phyloP scores from a whole-genome alignment of 139 green algal species.

The Haematococcus sp. region DNA sequence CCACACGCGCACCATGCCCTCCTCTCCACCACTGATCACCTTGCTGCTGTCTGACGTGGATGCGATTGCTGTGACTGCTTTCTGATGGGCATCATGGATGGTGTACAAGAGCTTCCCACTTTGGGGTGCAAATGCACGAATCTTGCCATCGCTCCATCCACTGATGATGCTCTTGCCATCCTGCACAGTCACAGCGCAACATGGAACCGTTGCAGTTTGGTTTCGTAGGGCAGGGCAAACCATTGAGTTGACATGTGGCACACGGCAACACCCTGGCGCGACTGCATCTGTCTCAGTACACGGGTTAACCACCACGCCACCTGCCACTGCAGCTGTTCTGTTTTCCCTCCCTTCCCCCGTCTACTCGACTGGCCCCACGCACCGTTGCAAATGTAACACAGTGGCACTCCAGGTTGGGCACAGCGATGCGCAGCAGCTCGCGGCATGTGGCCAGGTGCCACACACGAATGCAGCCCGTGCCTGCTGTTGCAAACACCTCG shows the following conservation, averaged over 20 bases:
- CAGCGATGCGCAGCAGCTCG: constrained; percentile 78
- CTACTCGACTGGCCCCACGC: background rate
- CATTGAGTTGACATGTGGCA: too few relatives aligned
- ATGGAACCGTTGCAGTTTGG: too few relatives aligned
- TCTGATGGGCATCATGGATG: constrained; percentile 80
- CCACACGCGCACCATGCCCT: constrained; percentile 73
- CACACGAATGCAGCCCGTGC: constrained; percentile 65
- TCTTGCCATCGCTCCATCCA: constrained; percentile 80
- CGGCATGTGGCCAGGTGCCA: constrained; percentile 73
- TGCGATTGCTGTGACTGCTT: constrained; percentile 72
- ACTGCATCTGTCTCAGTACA: too few relatives aligned
- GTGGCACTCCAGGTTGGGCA: constrained; percentile 78
- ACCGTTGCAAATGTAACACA: constrained; percentile 71
- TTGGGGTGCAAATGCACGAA: constrained; percentile 80
- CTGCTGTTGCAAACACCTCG: constrained; percentile 76
- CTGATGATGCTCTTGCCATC: constrained; percentile 70
- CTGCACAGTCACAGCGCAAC: constrained; percentile 15
- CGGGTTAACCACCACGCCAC: background rate
- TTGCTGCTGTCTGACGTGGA: constrained; percentile 48
- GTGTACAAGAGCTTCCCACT: constrained; percentile 78
- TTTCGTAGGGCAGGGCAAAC: too few relatives aligned
- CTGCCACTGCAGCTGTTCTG: background rate
- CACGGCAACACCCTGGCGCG: too few relatives aligned
- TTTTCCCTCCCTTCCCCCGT: too few relatives aligned
- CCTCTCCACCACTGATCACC: constrained; percentile 70